These are phyloP conservation scores for Lyophyllum decastes DNA, from an alignment of 768 basidiomycete species.

Conservation along the genomic window DNA sequence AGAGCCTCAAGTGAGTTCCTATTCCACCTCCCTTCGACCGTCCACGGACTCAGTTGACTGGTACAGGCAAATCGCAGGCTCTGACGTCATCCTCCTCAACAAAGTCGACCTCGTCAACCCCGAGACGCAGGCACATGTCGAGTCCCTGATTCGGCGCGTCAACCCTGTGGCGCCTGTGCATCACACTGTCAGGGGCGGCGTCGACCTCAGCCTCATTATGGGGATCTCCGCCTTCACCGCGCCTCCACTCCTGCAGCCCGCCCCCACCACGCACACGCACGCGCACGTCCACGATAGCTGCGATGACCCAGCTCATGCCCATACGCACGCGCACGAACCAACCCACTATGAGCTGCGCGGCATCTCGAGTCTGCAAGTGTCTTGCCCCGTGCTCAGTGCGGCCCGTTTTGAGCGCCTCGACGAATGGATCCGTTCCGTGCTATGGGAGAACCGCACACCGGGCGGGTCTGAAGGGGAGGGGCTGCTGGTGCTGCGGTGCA, in stretches of 20 bases:
- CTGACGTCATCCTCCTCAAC: slow-evolving; percentile 92
- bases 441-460: slow-evolving; percentile 77
- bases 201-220: slow-evolving; percentile 79
- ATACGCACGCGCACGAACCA: slow-evolving; percentile 23
- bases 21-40: background rate
- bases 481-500: slow-evolving; percentile 80
- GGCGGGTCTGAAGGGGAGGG: slow-evolving; percentile 18
- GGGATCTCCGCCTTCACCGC: slow-evolving; percentile 78
- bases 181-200: slow-evolving; percentile 65
- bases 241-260: slow-evolving; percentile 32
- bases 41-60: background rate
- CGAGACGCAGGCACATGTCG: slow-evolving; percentile 45
- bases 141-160: slow-evolving; percentile 64
- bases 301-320: slow-evolving; percentile 21
- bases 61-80: slow-evolving; percentile 85
- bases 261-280: slow-evolving; percentile 22
- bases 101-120: slow-evolving; percentile 77
- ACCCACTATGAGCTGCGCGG: slow-evolving; percentile 74
- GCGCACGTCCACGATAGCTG: slow-evolving; percentile 20
- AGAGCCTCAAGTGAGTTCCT: slow-evolving; percentile 70
- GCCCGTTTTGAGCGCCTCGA: slow-evolving; percentile 59
- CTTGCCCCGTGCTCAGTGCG: slow-evolving; percentile 58
- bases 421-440: slow-evolving; percentile 74
- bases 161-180: slow-evolving; percentile 82
- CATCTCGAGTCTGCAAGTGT: slow-evolving; percentile 80